phyloP scores from a whole-genome alignment of 2,329 filamentous ascomycete genomes.

The Lasiodiplodia gonubiensis region DNA sequence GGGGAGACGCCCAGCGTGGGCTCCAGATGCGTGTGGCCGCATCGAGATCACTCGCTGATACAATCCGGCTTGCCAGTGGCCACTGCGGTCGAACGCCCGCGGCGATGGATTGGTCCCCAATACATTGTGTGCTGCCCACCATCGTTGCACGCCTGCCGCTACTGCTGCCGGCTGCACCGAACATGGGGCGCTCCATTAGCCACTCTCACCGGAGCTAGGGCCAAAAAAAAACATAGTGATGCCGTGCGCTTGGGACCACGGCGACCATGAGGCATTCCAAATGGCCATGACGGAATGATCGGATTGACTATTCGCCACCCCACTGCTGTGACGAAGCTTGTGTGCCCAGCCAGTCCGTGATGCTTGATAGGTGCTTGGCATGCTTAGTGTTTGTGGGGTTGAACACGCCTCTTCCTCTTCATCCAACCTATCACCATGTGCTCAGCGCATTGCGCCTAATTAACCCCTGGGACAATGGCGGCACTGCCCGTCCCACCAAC shows the following conservation, averaged over 20 bases:
- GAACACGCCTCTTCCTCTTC: not conserved
- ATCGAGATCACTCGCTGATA: constrained; percentile 16
- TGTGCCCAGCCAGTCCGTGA: not conserved
- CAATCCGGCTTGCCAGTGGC: not conserved
- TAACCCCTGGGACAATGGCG: not conserved
- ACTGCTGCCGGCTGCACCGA: not conserved
- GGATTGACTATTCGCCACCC: not conserved
- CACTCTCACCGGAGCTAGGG: not conserved
- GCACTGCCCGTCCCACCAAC: not conserved
- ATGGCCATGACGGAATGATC: not conserved
- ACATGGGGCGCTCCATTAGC: too few relatives aligned
- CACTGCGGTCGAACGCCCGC: not conserved
- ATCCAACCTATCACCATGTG: not conserved
- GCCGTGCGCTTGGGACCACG: too few relatives aligned
- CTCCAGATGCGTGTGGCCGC: not conserved
- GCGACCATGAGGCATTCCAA: not conserved
- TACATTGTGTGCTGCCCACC: not conserved
- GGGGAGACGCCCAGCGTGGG: too few relatives aligned
- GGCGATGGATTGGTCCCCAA: too few relatives aligned
- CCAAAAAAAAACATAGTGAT: not conserved
- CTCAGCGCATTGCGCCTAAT: not conserved
- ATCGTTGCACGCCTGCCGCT: not conserved
- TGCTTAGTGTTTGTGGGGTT: constrained; percentile 20
- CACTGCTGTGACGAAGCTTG: not conserved
- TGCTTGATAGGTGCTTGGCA: constrained; percentile 12